Evolutionary conservation across 352 stramenopile species (phyloP), one percentile per base, ranked within the genome.

Genomic region (Phytophthora tentaculata): DNA sequence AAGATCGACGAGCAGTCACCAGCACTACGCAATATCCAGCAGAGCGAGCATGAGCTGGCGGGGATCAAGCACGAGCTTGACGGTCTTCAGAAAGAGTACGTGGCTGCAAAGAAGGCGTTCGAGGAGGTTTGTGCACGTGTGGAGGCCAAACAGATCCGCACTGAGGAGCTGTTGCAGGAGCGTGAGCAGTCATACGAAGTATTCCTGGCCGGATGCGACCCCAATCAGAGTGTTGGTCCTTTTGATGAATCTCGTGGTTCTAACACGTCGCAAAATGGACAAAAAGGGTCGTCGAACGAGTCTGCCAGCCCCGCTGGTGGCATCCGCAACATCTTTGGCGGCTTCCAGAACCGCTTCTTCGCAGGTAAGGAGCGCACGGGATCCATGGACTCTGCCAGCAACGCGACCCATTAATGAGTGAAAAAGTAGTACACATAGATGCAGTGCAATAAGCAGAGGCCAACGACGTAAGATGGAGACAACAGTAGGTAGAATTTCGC

Each of bases 51-150:
- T 24, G 83, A 94, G 52, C 80, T 96, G 7, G 76, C 89, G 45
- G 70, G 67, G 0, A 92, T 93, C 58, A 95, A 95, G 47, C 77
- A 90, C 29, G 86, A 94, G 47, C 71, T 96, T 20, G 85, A 91
- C 19, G 69, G 59, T 3, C 69, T 95, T 39, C 84, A 96, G 58
- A 92, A 91, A 58, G 87, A 96, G 63, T 96, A 85, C 50, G 64
- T 82, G 12, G 83, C 83, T 17, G 89, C 89, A 24, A 90, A 90
- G 51, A 92, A 94, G 69, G 81, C 80, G 1, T 96, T 92, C 20
- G 89, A 95, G 62, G 84, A 91, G 10, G 89, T 91, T 20, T 66
- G 86, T 5, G 73, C 61, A 2, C 81, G 84, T 20, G 87, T 93
- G 12, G 81, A 95, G 26, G 84, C 76, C 17, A 84, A 81, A 54